Conservation (phyloP, 1,284 basidiomycete genomes). For the Naganishia cerealis region DNA sequence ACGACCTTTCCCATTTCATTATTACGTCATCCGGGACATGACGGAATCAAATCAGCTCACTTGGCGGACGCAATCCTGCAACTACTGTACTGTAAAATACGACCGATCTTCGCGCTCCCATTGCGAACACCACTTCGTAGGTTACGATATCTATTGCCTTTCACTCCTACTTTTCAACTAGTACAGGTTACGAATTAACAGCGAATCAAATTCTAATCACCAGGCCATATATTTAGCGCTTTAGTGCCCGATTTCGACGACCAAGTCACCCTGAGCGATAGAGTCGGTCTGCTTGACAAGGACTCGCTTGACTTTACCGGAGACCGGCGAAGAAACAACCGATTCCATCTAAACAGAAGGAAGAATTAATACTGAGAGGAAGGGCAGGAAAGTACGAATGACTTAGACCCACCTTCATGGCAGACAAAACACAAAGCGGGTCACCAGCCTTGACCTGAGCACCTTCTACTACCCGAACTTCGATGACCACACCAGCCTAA, state of each 20-base stretch:
- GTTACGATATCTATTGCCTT: constrained; percentile 1
- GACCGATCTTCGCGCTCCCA: too few relatives aligned
- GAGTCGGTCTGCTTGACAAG: constrained; percentile 68
- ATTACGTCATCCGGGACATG: too few relatives aligned
- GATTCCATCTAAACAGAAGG: constrained; percentile 78
- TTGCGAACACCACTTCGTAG: too few relatives aligned
- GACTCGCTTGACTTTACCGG: constrained; percentile 90
- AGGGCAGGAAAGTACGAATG: neutral
- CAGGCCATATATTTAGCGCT: neutral
- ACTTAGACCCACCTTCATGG: constrained; percentile 71
- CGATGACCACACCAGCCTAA: constrained; percentile 90
- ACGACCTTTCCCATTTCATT: too few relatives aligned
- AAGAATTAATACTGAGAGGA: neutral
- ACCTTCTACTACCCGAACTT: constrained; percentile 94
- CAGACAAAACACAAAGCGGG: constrained; percentile 68
- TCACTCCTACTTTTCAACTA: neutral
- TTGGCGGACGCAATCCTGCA: too few relatives aligned
- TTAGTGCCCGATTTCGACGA: constrained; percentile 50
- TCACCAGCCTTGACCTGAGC: constrained; percentile 97
- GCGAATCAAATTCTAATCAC: neutral
- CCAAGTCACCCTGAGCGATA: constrained; percentile 53
- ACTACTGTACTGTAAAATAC: too few relatives aligned
- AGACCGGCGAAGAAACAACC: constrained; percentile 89
- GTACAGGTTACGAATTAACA: neutral
- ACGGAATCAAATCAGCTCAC: too few relatives aligned